Evolutionary conservation across 768 basidiomycete genomes (phyloP), one percentile per base, ranked within the genome.

Genomic region (Lactifluus echinatus): DNA sequence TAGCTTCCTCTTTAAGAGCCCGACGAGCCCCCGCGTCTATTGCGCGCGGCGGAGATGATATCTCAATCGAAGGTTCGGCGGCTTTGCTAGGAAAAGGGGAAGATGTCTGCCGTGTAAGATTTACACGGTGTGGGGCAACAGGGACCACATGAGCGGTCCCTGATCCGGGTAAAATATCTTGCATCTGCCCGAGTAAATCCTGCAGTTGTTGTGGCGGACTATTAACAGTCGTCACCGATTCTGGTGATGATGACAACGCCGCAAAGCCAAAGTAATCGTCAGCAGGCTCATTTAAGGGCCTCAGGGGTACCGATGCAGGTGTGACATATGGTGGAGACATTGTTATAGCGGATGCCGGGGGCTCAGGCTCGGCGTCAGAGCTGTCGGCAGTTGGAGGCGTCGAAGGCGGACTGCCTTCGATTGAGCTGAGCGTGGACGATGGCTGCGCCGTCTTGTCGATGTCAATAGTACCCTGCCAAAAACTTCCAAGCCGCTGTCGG

Each of bases 391-490:
- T 43, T 4, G 59, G 50, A 26, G 61, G 60, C 11, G 56, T 62
- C n/a, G 56, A 64, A 11, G 64, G 59, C 33, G 66, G 66, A 46
- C 68, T 70, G 37, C 64, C 70, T 40, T 69, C 61, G 21, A 71
- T 69, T 0, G 67, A 62, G n/a, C 65, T 58, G 5, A 70, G 63
- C 14, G 57, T 48, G 54, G 43, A 49, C 8, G 47, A 40, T 28
- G 26, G 17, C 12, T 17, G 45, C 24, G 65, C 61, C 17, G 43
- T 65, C 28, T 76, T 69, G n/a, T 76, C 77, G 5, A 88, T 76
- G 63, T 87, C 85, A 33, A 77, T 82, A 5, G 85, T 88, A 17
- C 84, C 85, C 57, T 88, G 77, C 88, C 88, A 90, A 63, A 89
- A 90, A 54, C 81, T 82, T 42, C 78, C 77, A 28, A 87, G 68